Evolutionary conservation across 805 yeast genomes (phyloP).

Genomic region (Candida morakotiae): DNA sequence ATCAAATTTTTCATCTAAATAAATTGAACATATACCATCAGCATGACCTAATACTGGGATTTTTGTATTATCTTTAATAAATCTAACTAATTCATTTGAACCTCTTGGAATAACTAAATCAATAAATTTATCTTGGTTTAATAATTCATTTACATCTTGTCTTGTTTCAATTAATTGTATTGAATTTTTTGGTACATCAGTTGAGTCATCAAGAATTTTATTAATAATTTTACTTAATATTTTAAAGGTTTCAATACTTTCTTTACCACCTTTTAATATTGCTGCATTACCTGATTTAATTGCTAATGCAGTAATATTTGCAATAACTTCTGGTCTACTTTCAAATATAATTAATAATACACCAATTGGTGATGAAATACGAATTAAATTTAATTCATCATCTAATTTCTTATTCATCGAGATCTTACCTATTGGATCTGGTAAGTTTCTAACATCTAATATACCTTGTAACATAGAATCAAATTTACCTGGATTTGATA

Average conservation of each 20-base stretch:
- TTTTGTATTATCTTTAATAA: slow-evolving; percentile 81
- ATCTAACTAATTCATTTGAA: slow-evolving; percentile 85
- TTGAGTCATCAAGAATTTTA: slow-evolving; percentile 48
- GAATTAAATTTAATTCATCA: slow-evolving; percentile 77
- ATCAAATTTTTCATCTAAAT: slow-evolving; percentile 75
- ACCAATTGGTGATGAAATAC: slow-evolving; percentile 93
- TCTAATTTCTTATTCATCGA: slow-evolving; percentile 83
- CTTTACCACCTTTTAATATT: slow-evolving; percentile 96
- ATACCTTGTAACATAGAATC: slow-evolving; percentile 95
- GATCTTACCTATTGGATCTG: slow-evolving; percentile 90
- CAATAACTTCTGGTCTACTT: slow-evolving; percentile 97
- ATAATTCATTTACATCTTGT: slow-evolving; percentile 80
- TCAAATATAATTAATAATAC: slow-evolving; percentile 90
- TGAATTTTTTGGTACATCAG: slow-evolving; percentile 76
- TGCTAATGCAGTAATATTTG: slow-evolving; percentile 93
- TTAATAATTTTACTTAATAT: slow-evolving; percentile 74
- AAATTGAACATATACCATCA: slow-evolving; percentile 93
- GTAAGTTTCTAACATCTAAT: slow-evolving; percentile 80
- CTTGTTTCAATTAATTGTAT: slow-evolving; percentile 86
- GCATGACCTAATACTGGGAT: slow-evolving; percentile 99
- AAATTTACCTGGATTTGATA: slow-evolving; percentile 77
- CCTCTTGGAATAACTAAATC: slow-evolving; percentile 98
- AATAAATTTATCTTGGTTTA: slow-evolving; percentile 82
- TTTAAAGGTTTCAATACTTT: slow-evolving; percentile 78
- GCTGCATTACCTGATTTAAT: slow-evolving; percentile 97